Evolutionary conservation across 108 stramenopile genomes (phyloP).

Genomic region (Chaetoceros muelleri): DNA sequence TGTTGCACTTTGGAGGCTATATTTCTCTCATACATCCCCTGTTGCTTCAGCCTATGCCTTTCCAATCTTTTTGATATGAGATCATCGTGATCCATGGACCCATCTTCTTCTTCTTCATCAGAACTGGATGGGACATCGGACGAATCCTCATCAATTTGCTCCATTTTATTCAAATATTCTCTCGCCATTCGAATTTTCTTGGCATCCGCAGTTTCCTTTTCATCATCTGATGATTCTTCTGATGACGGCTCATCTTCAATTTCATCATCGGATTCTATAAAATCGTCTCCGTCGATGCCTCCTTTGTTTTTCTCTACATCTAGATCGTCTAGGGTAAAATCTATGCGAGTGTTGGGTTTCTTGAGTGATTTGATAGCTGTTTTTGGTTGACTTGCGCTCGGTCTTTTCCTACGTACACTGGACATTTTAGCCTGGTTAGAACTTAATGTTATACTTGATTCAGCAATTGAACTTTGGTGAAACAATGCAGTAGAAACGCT

Average conservation of each 20-base stretch:
- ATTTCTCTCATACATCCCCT: conserved; percentile 44
- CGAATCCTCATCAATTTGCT: conserved; percentile 23
- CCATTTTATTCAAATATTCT: conserved; percentile 64
- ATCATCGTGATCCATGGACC: conserved; percentile 29
- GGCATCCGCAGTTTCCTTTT: conserved; percentile 67
- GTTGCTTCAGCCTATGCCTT: conserved; percentile 48
- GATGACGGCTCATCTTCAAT: conserved; percentile 3
- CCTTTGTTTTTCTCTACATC: conserved; percentile 21
- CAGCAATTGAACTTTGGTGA: too few relatives aligned
- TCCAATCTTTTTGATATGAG: conserved; percentile 29
- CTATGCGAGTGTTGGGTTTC: too few relatives aligned
- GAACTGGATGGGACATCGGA: conserved; percentile 3
- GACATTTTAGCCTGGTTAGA: too few relatives aligned
- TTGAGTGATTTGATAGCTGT: too few relatives aligned
- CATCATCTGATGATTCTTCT: conserved; percentile 29
- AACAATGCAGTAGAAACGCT: too few relatives aligned
- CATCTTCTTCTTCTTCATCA: conserved; percentile 17
- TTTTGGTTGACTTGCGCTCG: too few relatives aligned
- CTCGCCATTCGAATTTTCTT: conserved; percentile 70
- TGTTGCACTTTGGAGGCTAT: conserved; percentile 45
- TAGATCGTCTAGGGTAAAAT: conserved; percentile 17
- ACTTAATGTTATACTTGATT: too few relatives aligned
- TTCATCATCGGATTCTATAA: conserved; percentile 25
- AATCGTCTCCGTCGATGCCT: conserved; percentile 23
- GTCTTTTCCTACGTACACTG: too few relatives aligned